These are phyloP conservation scores for Trichoderma cornu-damae DNA, from an alignment of 2,329 filamentous ascomycete genomes.

Conservation along the genomic window DNA sequence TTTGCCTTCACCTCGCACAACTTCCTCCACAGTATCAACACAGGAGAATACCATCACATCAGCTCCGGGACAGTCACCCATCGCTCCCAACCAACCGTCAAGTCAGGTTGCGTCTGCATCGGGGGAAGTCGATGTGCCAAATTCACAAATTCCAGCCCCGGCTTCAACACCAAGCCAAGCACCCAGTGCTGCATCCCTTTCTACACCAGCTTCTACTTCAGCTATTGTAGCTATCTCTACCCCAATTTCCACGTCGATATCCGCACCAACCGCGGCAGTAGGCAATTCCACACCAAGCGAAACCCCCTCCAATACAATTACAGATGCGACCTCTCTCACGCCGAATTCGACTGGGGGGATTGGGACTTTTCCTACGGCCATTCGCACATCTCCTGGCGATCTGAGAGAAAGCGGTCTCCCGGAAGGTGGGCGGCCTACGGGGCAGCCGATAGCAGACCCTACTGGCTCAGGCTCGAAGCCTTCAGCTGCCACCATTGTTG, in stretches of 20 bases:
- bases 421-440: not conserved
- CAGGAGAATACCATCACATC: not conserved
- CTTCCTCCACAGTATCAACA: not conserved
- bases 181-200: not conserved
- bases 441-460: not conserved
- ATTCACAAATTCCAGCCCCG: not conserved
- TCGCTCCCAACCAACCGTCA: not conserved
- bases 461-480: constrained; percentile 11
- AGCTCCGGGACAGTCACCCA: not conserved
- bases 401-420: not conserved
- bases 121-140: not conserved
- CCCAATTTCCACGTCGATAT: not conserved
- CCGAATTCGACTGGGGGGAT: not conserved
- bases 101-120: not conserved
- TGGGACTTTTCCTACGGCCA: not conserved
- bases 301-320: not conserved
- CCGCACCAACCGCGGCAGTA: not conserved
- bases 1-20: not conserved
- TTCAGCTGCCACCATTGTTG: constrained; percentile 40
- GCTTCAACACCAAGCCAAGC: not conserved
- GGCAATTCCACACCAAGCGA: not conserved
- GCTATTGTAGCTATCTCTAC: not conserved
- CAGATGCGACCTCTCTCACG: not conserved
- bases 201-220: not conserved
- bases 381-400: not conserved